Base-by-base conservation (phyloP, 441 rosid species). In the Pelargonium citronellum region DNA sequence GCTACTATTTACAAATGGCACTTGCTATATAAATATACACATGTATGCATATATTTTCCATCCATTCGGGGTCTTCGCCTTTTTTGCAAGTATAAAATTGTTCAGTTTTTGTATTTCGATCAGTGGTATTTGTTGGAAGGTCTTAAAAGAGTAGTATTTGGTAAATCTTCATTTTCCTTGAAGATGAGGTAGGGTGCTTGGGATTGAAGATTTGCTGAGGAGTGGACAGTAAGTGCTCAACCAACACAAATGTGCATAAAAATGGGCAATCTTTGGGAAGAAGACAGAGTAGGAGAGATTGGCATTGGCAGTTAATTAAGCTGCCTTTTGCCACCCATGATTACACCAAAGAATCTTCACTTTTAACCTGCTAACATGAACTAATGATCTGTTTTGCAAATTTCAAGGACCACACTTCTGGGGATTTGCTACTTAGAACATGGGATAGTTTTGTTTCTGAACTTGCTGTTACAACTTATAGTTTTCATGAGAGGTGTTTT, bases 211-310 rank as follows among this genome's bases (percentile, higher is more conserved):
- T 70, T 84, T 78, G 74, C 67, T 69, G 72, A 83, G 88, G 86
- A 73, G 76, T 85, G 83, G 91, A 87, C 75, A 81, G 79, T 60
- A 80, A 85, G 82, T 66, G 83, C 80, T 75, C 78, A 80, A 80
- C 83, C 87, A 82, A 75, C 83, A 77, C 22, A 17, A 34, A 34
- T 34, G 19, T 68, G 19, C 61, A 70, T 64, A 69, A 55, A 37
- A 67, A 77, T 63, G 70, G 73, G 79, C 85, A 58, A 79, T 75
- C 96, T 86, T 89, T 61, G 73, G 67, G 80, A 75, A 79, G 84
- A 89, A 87, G 92, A 78, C 77, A 81, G 60, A 68, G 77, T 77
- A 77, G 82, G 81, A 81, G 84, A 74, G 72, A 69, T 53, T 67
- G 67, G 8, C 43, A 71, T 58, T 58, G 27, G 69, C 58, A 53